Evolutionary conservation across 1,284 basidiomycete species (phyloP).

Genomic region (Microstroma glucosiphilum): DNA sequence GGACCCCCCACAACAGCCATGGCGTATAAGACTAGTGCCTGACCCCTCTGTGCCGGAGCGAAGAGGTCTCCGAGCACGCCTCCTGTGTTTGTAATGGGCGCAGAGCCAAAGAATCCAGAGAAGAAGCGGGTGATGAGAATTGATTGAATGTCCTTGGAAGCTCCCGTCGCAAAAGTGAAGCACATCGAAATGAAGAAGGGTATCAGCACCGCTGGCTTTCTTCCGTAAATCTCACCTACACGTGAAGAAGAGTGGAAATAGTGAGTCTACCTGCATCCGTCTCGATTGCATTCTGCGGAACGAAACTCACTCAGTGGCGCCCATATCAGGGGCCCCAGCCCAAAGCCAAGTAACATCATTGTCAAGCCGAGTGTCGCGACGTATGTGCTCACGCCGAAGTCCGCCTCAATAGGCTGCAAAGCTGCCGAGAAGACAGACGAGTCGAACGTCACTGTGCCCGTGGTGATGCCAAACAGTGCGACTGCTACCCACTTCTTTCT

Average conservation of each 20-base stretch:
- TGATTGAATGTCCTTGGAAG: conserved; percentile 11
- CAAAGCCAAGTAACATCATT: background rate
- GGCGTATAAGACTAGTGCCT: conserved; percentile 10
- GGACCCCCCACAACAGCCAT: conserved; percentile 14
- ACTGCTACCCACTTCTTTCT: conserved; percentile 59
- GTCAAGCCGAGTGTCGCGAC: background rate
- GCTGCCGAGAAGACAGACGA: conserved; percentile 1
- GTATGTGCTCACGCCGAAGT: background rate
- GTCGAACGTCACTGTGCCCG: background rate
- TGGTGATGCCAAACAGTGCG: background rate
- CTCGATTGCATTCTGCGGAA: too few relatives aligned
- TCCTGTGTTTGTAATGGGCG: conserved; percentile 15
- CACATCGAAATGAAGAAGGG: background rate
- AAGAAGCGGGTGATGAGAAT: conserved; percentile 14
- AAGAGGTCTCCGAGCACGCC: conserved; percentile 14
- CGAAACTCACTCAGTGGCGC: background rate
- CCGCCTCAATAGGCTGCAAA: background rate
- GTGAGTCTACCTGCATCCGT: too few relatives aligned
- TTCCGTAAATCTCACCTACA: background rate
- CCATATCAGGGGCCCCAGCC: background rate
- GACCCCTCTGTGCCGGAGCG: conserved; percentile 2
- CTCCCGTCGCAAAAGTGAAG: background rate
- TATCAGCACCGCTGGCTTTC: background rate
- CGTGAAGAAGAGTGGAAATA: too few relatives aligned
- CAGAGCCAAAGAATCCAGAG: conserved; percentile 13